Evolutionary conservation across 257 asterid genomes (phyloP).

Genomic region (Nicotiana attenuata): DNA sequence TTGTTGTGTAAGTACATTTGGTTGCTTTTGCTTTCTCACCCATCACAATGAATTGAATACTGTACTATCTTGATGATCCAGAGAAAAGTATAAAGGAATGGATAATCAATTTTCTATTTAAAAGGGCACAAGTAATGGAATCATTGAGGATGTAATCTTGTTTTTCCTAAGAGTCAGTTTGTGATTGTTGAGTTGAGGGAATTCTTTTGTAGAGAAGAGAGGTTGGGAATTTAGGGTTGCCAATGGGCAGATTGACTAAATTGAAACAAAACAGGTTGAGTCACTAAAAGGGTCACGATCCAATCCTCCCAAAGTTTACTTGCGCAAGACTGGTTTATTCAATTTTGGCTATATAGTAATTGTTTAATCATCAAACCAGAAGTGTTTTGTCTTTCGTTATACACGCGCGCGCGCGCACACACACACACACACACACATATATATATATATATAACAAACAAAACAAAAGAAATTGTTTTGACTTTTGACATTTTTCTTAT

Average conservation of each 20-base stretch:
- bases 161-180: neutral
- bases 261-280: neutral
- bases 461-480: neutral
- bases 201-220: neutral
- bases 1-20: constrained; percentile 36
- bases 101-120: neutral
- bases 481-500: constrained; percentile 1
- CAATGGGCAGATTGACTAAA: no score
- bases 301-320: neutral
- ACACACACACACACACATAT: no score
- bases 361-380: neutral
- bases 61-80: neutral
- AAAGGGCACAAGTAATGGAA: neutral
- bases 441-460: neutral
- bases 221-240: neutral
- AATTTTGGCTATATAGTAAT: neutral
- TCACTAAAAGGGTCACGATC: neutral
- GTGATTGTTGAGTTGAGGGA: neutral
- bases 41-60: neutral
- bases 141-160: neutral
- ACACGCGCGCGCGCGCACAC: no score
- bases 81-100: neutral
- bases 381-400: neutral
- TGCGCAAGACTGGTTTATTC: neutral
- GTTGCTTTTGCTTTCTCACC: neutral